phyloP scores from a whole-genome alignment of 208 protist species.

The Crithidia brevicula region DNA sequence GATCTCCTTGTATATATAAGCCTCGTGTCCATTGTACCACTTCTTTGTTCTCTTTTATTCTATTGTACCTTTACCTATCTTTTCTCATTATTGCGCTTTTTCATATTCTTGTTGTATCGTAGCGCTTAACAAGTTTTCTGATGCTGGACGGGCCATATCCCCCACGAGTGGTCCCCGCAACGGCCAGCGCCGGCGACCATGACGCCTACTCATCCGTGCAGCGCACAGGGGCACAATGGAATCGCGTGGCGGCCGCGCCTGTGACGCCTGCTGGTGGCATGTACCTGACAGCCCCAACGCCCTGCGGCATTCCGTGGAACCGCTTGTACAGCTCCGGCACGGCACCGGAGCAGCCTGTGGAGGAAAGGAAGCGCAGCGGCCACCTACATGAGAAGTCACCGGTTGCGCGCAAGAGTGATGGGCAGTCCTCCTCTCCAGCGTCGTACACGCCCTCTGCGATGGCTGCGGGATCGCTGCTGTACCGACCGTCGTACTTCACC shows the following conservation, averaged over 20 bases:
- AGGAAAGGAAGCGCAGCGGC: neutral
- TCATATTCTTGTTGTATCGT: too few relatives aligned
- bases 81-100: neutral
- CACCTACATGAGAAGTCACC: too few relatives aligned
- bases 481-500: neutral
- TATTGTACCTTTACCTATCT: too few relatives aligned
- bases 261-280: neutral
- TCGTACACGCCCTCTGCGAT: too few relatives aligned
- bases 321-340: slow-evolving; percentile 16
- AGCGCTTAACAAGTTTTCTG: neutral
- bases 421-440: too few relatives aligned
- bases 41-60: slow-evolving; percentile 2
- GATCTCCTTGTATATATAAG: too few relatives aligned
- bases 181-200: neutral
- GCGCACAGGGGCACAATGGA: neutral
- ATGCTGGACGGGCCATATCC: slow-evolving; percentile 18
- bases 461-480: neutral
- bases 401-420: too few relatives aligned
- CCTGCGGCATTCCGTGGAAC: slow-evolving; percentile 25
- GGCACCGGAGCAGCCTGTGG: neutral
- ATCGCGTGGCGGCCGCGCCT: slow-evolving; percentile 1
- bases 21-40: neutral
- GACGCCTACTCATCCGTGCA: neutral
- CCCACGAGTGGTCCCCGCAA: slow-evolving; percentile 12
- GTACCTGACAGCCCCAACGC: slow-evolving; percentile 2